Percentiles rank a stretch among this genome's conserved stretches.
Conservation (phyloP, 2,329 filamentous ascomycete genomes). For the Aureobasidium mangrovei region DNA sequence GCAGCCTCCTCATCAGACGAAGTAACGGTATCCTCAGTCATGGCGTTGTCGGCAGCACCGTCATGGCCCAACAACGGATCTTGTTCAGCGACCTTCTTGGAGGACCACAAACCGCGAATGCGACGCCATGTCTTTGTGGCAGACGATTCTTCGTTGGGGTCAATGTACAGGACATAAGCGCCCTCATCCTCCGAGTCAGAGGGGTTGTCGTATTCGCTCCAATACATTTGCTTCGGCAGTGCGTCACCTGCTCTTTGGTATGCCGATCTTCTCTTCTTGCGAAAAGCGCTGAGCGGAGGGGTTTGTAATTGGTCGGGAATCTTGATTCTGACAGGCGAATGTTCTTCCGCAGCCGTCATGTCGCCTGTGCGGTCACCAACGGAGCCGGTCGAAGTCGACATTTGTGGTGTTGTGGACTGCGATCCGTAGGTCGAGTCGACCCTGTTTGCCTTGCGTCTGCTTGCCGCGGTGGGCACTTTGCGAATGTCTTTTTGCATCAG, state of each 20-base stretch:
- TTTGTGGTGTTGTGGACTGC: slow-evolving; percentile 25
- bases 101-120: slow-evolving; percentile 13
- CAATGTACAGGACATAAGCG: slow-evolving; percentile 64
- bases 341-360: slow-evolving; percentile 24
- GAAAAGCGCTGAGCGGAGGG: slow-evolving; percentile 34
- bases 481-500: slow-evolving; percentile 43
- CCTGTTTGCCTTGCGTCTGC: slow-evolving; percentile 20
- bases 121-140: slow-evolving; percentile 31
- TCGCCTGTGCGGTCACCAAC: slow-evolving; percentile 19
- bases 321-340: slow-evolving; percentile 18
- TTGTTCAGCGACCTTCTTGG: slow-evolving; percentile 21
- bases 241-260: slow-evolving; percentile 22
- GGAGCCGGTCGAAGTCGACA: slow-evolving; percentile 32
- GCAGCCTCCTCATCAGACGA: slow-evolving; percentile 25
- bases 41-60: slow-evolving; percentile 7
- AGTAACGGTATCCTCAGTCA: slow-evolving; percentile 20
- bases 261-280: slow-evolving; percentile 33
- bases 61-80: slow-evolving; percentile 19
- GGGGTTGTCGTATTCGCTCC: slow-evolving; percentile 81
- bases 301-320: slow-evolving; percentile 30
- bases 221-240: slow-evolving; percentile 45
- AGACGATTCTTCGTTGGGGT: slow-evolving; percentile 59
- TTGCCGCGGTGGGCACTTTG: slow-evolving; percentile 38
- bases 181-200: slow-evolving; percentile 54
- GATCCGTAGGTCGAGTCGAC: slow-evolving; percentile 15